phyloP scores from a whole-genome alignment of 202 grass and related monocot genomes.

The Carex sylvatica region DNA sequence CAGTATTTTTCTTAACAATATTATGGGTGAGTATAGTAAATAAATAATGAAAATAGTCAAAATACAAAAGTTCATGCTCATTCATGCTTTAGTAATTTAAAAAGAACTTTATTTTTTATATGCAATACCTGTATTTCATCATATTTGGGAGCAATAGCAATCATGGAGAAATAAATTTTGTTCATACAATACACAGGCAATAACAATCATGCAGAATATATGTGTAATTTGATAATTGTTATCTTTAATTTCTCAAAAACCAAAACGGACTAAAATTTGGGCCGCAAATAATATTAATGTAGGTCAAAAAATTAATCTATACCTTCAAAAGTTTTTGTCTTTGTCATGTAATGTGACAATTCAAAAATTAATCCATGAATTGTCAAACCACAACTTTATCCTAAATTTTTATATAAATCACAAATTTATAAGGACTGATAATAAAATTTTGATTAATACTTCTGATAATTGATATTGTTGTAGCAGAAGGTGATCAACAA shows the following conservation, averaged over 20 bases:
- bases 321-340: background rate
- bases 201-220: background rate
- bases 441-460: background rate
- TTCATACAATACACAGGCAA: too few species aligned
- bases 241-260: background rate
- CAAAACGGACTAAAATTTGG: background rate
- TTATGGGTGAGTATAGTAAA: background rate
- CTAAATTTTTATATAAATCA: background rate
- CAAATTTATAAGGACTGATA: background rate
- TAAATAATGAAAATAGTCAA: too few species aligned
- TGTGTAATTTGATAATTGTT: background rate
- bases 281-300: background rate
- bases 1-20: background rate
- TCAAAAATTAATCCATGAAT: background rate
- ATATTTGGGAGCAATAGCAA: background rate
- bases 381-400: background rate
- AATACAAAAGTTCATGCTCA: background rate
- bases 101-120: background rate
- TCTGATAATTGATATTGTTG: background rate
- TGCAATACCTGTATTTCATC: background rate
- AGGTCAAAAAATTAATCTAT: background rate
- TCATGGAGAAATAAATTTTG: too few species aligned
- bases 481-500: background rate
- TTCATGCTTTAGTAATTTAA: background rate
- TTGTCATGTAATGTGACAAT: background rate